A percentile compares a stretch with the other conserved stretches of the same genome.
Conservation (phyloP, 257 asterid genomes). For the Nemophila menziesii region DNA sequence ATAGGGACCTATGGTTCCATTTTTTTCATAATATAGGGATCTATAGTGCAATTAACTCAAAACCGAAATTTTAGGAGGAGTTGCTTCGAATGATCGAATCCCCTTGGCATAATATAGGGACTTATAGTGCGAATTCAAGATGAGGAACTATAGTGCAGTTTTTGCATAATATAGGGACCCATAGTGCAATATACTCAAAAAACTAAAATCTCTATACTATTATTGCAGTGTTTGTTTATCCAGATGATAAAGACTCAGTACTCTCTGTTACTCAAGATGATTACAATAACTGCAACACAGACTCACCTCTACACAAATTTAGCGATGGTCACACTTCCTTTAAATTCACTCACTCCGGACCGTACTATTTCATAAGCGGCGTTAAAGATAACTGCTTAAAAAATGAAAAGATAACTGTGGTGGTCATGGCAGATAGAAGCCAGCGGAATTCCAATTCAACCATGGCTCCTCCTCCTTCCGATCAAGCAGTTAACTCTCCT, state of each 20-base stretch:
- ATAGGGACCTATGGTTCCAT: too few relatives aligned
- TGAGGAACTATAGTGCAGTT: background rate
- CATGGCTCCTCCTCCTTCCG: background rate
- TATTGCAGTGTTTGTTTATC: slow-evolving; percentile 51
- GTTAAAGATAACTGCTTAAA: slow-evolving; percentile 50
- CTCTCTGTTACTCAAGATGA: slow-evolving; percentile 49
- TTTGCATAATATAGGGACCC: too few relatives aligned
- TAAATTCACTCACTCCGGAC: slow-evolving; percentile 44
- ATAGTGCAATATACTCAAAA: too few relatives aligned
- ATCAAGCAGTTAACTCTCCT: slow-evolving; percentile 7
- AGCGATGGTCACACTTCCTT: slow-evolving; percentile 43
- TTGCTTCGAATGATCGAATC: too few relatives aligned
- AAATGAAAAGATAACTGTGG: slow-evolving; percentile 46
- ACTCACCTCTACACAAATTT: slow-evolving; percentile 30
- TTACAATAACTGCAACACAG: slow-evolving; percentile 43
- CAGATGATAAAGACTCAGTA: slow-evolving; percentile 48
- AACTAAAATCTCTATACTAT: background rate
- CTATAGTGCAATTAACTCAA: too few relatives aligned
- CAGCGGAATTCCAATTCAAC: background rate
- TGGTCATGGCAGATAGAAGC: slow-evolving; percentile 66
- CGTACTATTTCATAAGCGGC: slow-evolving; percentile 73
- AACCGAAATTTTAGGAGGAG: too few relatives aligned
- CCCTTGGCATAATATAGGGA: background rate
- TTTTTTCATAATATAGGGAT: too few relatives aligned
- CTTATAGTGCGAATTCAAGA: background rate